These are phyloP conservation scores for Acanthamoeba royreba DNA, from an alignment of 208 protist genomes.

Conservation along the genomic window DNA sequence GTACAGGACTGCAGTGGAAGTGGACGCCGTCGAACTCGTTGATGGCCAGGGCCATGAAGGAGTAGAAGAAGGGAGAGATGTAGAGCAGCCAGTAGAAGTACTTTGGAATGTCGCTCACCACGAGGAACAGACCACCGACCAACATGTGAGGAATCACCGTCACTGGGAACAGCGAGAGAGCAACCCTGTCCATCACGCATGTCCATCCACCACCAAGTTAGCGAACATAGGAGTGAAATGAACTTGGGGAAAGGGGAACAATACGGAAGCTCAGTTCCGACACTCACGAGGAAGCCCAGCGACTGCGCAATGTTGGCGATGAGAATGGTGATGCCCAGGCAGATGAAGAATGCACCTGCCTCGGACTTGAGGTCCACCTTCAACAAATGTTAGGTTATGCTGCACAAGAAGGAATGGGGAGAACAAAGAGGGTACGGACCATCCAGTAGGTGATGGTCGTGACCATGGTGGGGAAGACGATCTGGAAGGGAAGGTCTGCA, in stretches of 20 bases:
- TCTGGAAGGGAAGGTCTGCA: conserved; percentile 43
- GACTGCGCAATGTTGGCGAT: conserved; percentile 35
- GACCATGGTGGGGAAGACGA: conserved; percentile 59
- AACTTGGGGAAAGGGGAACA: not conserved
- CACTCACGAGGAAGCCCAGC: conserved; percentile 40
- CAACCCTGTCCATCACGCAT: not conserved
- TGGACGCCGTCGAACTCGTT: conserved; percentile 33
- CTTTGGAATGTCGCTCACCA: not conserved
- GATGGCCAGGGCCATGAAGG: conserved; percentile 37
- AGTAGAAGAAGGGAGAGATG: conserved; percentile 55
- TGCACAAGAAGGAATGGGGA: no score
- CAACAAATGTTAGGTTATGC: no score
- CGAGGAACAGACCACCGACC: conserved; percentile 49
- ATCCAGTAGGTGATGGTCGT: conserved; percentile 63
- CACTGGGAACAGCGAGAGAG: not conserved
- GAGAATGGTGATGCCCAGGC: not conserved
- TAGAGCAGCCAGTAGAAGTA: conserved; percentile 58
- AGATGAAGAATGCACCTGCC: conserved; percentile 15
- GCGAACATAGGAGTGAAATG: not conserved
- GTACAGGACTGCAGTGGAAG: conserved; percentile 43
- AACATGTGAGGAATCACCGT: conserved; percentile 44
- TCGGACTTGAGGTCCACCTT: not conserved
- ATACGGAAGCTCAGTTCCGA: not conserved
- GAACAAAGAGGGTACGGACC: not conserved
- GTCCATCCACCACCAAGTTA: no score